phyloP scores from a whole-genome alignment of 805 yeast species.

The Lipomyces chichibuensis region DNA sequence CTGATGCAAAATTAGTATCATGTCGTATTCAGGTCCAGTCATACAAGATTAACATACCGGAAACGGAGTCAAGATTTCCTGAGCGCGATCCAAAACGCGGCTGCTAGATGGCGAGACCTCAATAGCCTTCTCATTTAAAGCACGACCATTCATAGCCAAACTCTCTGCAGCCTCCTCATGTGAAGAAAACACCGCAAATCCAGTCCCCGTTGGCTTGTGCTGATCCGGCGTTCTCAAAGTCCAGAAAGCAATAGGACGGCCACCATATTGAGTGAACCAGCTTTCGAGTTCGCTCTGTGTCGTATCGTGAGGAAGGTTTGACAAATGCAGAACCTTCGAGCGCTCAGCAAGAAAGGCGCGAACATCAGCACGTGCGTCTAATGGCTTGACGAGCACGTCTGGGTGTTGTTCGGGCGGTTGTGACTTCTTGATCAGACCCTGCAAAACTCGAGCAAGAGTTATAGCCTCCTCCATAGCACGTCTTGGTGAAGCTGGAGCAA shows the following conservation, averaged over 20 bases:
- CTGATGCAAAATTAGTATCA: constrained; percentile 5
- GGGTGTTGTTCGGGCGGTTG: constrained; percentile 55
- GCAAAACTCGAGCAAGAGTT: constrained; percentile 51
- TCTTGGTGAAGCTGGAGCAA: constrained; percentile 45
- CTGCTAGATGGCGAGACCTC: constrained; percentile 88
- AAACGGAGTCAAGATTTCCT: constrained; percentile 78
- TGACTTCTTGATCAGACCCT: constrained; percentile 53
- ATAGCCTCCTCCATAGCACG: constrained; percentile 54
- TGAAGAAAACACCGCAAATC: constrained; percentile 80
- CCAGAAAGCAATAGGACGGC: constrained; percentile 89
- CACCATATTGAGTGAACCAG: constrained; percentile 88
- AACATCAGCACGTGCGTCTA: constrained; percentile 75
- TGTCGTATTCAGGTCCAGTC: background rate
- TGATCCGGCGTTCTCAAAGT: constrained; percentile 68
- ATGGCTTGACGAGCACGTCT: constrained; percentile 68
- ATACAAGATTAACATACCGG: constrained; percentile 48
- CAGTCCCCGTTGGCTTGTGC: constrained; percentile 60
- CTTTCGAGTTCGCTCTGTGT: constrained; percentile 88
- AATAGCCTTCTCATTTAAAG: constrained; percentile 68
- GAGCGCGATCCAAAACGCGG: constrained; percentile 76
- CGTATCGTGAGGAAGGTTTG: constrained; percentile 81
- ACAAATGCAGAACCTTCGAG: constrained; percentile 74
- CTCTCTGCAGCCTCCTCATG: constrained; percentile 87
- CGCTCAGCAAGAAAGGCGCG: constrained; percentile 67
- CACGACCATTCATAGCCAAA: constrained; percentile 76